These are phyloP conservation scores for Hyphopichia fennica DNA, from an alignment of 1,139 yeast genomes.

Conservation along the genomic window DNA sequence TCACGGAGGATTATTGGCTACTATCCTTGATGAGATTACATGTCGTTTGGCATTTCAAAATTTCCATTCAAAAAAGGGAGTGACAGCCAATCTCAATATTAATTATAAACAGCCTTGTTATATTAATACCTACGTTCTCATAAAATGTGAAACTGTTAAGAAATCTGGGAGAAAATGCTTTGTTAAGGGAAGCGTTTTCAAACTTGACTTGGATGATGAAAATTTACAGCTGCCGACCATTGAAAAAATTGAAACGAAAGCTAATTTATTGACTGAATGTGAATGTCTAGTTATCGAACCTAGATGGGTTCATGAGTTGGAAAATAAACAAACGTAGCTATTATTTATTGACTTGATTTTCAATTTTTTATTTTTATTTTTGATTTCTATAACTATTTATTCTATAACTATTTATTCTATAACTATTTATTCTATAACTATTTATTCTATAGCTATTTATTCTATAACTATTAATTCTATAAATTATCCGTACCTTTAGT, in stretches of 20 bases:
- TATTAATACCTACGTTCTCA: conserved; percentile 32
- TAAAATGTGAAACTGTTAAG: conserved; percentile 33
- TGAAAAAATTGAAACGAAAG: conserved; percentile 17
- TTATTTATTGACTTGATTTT: neutral
- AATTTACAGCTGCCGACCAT: conserved; percentile 4
- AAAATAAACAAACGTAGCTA: conserved; percentile 5
- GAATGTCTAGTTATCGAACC: conserved; percentile 50
- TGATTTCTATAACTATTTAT: conserved; percentile 5
- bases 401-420: neutral
- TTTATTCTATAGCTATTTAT: conserved; percentile 5
- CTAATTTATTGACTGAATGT: conserved; percentile 36
- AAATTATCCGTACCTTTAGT: conserved; percentile 60
- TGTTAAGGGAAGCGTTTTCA: conserved; percentile 41
- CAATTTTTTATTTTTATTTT: conserved; percentile 1
- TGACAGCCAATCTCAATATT: conserved; percentile 48
- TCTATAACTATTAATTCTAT: conserved; percentile 4
- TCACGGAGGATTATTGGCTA: conserved; percentile 59
- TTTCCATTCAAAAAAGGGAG: conserved; percentile 41
- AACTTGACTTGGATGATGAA: conserved; percentile 16
- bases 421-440: too few relatives aligned
- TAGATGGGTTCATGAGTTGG: conserved; percentile 43
- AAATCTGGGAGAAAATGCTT: conserved; percentile 45
- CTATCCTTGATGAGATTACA: conserved; percentile 53
- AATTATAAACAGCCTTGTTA: conserved; percentile 41
- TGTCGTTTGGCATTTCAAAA: conserved; percentile 54